Base-by-base conservation (phyloP, 805 yeast genomes). In the Sugiyamaella marilandica region DNA sequence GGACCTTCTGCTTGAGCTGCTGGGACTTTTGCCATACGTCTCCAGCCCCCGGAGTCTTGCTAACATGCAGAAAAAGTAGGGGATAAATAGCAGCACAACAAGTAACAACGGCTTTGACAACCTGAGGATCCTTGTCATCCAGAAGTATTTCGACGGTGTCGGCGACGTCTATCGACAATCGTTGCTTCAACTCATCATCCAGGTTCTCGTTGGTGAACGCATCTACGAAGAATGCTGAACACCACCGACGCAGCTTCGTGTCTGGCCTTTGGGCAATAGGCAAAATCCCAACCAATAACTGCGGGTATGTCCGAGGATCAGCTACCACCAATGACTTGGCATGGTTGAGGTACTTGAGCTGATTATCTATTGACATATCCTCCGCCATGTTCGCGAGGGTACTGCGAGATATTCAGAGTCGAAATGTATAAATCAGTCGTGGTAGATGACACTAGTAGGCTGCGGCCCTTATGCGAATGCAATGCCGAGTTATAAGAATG, bases 1-100 rank as follows among this genome's bases (percentile, higher is more conserved):
- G 65, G n/a, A 88, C 72, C 33, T 70, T 71, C 31, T 72, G 71
- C 67, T 86, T 87, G 61, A 91, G 68, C 5, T 73, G 75, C 13
- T 72, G 65, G 55, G 87, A 62, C 45, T 75, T 73, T 24, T 70
- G 65, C 95, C 95, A 89, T 13, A 72, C 58, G 10, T 63, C 62
- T 5, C 59, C 58, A 52, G 72, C 71, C 1, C 74, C 66, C 29
- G 58, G 41, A 73, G 77, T 45, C 36, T 50, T 55, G 35, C 60
- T 55, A 47, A 76, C 74, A 29, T 76, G 63, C 53, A 71, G 75
- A 55, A 80, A 73, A 37, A 75, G 57, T 59, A 73, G 62, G 13
- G 80, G 80, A 57, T 76, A 81, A n/a, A 74, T 63, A 39, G 69
- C 64, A 5, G 80, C 64, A 18, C 74, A 64, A 10, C 76, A 66